These are phyloP conservation scores for Chrysosporium keratinophilum DNA, from an alignment of 2,329 filamentous ascomycete genomes.

Conservation along the genomic window DNA sequence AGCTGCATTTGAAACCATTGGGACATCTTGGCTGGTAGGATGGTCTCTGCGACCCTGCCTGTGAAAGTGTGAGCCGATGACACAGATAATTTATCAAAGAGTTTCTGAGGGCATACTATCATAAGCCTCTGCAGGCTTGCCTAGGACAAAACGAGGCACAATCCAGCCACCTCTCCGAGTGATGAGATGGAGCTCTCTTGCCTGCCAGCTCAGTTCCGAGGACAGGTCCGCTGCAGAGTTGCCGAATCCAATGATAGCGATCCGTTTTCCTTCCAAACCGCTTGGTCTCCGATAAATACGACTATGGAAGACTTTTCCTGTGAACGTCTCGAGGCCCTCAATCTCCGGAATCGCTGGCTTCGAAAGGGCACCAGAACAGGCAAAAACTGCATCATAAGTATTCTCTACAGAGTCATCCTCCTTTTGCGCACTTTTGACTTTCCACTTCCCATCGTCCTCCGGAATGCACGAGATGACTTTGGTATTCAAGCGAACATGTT, in stretches of 20 bases:
- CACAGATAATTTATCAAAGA: neutral
- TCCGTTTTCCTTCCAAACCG: conserved; percentile 29
- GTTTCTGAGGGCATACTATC: conserved; percentile 26
- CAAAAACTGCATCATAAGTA: conserved; percentile 29
- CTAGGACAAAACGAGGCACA: conserved; percentile 31
- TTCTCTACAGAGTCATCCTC: conserved; percentile 18
- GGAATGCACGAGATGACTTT: conserved; percentile 26
- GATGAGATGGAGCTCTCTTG: conserved; percentile 30
- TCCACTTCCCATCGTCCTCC: conserved; percentile 24
- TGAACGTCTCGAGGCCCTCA: conserved; percentile 25
- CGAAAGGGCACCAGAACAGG: conserved; percentile 27
- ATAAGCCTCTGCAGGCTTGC: conserved; percentile 29
- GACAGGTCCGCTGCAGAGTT: conserved; percentile 34
- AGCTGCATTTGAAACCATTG: conserved; percentile 27
- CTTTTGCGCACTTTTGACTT: conserved; percentile 20
- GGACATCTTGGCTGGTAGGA: conserved; percentile 17
- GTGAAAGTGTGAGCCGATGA: conserved; percentile 20
- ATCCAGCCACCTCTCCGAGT: conserved; percentile 33
- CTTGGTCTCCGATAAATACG: conserved; percentile 30
- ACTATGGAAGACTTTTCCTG: conserved; percentile 31
- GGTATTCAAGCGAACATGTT: conserved; percentile 28
- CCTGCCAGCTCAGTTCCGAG: conserved; percentile 28
- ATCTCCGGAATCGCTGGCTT: conserved; percentile 27
- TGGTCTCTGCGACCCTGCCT: conserved; percentile 15
- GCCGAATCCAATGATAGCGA: conserved; percentile 32